Evolutionary conservation across 208 protist species (phyloP).

Genomic region (Crithidia thermophila): DNA sequence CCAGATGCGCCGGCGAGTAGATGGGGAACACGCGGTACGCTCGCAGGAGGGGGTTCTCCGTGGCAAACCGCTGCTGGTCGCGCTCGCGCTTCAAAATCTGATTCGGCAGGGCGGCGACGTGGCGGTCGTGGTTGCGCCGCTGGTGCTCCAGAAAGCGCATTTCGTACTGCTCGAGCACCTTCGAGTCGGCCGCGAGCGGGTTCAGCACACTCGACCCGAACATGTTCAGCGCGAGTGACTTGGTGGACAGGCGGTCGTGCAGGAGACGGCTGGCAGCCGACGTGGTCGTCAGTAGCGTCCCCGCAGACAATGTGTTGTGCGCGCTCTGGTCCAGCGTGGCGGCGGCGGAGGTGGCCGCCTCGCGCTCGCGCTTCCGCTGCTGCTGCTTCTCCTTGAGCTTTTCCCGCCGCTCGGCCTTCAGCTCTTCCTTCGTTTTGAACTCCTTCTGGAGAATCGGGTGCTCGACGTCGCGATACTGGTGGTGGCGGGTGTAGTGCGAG

Average conservation of each 20-base stretch:
- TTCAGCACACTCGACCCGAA: constrained; percentile 72
- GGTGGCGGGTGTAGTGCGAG: constrained; percentile 58
- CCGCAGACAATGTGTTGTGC: too few species aligned
- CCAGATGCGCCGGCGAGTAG: constrained; percentile 57
- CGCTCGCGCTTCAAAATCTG: constrained; percentile 74
- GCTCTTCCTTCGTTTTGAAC: constrained; percentile 64
- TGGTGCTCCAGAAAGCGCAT: constrained; percentile 80
- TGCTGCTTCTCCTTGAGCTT: constrained; percentile 53
- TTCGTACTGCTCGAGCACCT: constrained; percentile 72
- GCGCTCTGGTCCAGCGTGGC: background rate
- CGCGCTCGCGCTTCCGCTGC: constrained; percentile 38
- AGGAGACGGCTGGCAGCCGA: constrained; percentile 15
- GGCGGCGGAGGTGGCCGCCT: constrained; percentile 15
- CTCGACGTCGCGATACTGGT: constrained; percentile 35
- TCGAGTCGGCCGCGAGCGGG: constrained; percentile 65
- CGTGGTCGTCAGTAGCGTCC: background rate
- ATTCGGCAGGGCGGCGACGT: constrained; percentile 72
- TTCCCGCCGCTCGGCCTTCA: constrained; percentile 67
- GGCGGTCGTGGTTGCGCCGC: constrained; percentile 76
- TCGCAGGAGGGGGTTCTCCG: constrained; percentile 58
- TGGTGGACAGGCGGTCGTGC: constrained; percentile 69
- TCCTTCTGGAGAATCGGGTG: constrained; percentile 33
- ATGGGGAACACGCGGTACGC: constrained; percentile 79
- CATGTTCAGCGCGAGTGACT: constrained; percentile 59
- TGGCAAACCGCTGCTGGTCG: constrained; percentile 56